These are phyloP conservation scores for Triticum urartu DNA, from an alignment of 176 grass and related monocot species.

Conservation along the genomic window DNA sequence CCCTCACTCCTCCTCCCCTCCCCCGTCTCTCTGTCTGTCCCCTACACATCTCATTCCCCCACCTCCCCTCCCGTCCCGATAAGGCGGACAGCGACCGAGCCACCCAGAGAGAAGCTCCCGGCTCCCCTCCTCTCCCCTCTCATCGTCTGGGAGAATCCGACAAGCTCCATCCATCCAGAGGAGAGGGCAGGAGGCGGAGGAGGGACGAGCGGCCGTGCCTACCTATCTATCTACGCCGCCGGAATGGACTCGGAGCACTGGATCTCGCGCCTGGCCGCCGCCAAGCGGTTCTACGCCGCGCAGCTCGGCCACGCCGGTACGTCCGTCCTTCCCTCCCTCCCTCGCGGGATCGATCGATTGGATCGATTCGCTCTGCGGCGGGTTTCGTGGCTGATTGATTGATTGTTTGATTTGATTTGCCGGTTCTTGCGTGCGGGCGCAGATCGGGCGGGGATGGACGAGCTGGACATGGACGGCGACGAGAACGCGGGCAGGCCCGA, in stretches of 20 bases:
- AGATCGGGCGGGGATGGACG: constrained; percentile 66
- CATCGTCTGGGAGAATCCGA: too few relatives aligned
- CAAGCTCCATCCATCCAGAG: too few relatives aligned
- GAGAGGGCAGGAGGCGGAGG: too few relatives aligned
- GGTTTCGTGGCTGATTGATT: background rate
- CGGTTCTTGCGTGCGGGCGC: background rate
- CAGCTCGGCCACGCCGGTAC: constrained; percentile 58
- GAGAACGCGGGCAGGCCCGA: constrained; percentile 71
- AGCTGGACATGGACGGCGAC: constrained; percentile 59
- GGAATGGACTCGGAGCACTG: constrained; percentile 89
- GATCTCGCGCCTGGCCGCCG: constrained; percentile 88
- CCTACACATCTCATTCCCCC: too few relatives aligned
- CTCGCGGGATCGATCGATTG: background rate
- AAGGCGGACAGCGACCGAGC: constrained; percentile 5
- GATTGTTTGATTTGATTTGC: background rate
- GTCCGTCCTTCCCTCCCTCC: background rate
- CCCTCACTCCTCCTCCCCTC: background rate
- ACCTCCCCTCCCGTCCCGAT: constrained; percentile 2
- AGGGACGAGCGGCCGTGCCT: background rate
- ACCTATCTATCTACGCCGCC: background rate
- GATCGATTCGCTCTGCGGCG: too few relatives aligned
- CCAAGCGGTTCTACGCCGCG: constrained; percentile 77
- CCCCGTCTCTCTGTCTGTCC: background rate
- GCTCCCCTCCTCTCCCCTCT: background rate
- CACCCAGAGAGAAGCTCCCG: background rate